Evolutionary conservation across 2,329 filamentous ascomycete genomes (phyloP).

Genomic region (Exophiala spinifera): DNA sequence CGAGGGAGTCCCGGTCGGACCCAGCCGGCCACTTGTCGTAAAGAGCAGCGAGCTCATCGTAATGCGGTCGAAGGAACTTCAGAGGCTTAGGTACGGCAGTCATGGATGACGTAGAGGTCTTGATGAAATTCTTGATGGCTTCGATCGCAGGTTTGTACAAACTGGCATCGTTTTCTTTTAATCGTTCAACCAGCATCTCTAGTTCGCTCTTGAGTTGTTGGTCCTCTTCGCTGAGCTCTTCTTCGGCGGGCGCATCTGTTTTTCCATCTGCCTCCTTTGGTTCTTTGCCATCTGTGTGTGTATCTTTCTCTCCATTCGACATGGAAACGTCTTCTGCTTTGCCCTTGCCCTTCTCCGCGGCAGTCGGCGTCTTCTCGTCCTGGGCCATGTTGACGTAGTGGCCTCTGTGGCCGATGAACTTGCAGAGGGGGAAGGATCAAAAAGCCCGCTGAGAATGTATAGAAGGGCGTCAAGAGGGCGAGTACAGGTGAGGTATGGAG

Average conservation of each 20-base stretch:
- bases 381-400: constrained; percentile 68
- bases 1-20: constrained; percentile 72
- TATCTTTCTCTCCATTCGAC: constrained; percentile 52
- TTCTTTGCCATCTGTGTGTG: constrained; percentile 65
- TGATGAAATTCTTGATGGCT: constrained; percentile 97
- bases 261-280: constrained; percentile 68
- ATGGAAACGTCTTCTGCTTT: constrained; percentile 74
- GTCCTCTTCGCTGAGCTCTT: constrained; percentile 96
- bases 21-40: constrained; percentile 87
- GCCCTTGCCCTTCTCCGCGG: constrained; percentile 92
- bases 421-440: background rate
- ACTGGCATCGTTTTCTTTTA: constrained; percentile 83
- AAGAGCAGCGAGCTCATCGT: constrained; percentile 79
- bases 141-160: constrained; percentile 92
- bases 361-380: constrained; percentile 80
- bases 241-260: constrained; percentile 53
- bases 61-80: constrained; percentile 96
- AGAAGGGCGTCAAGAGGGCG: background rate
- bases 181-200: constrained; percentile 93
- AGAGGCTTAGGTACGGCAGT: constrained; percentile 97
- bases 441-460: background rate
- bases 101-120: constrained; percentile 99
- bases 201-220: constrained; percentile 97
- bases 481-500: background rate
- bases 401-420: constrained; percentile 17